These are phyloP conservation scores for Gonium pectorale DNA, from an alignment of 139 green algal species.

Conservation along the genomic window DNA sequence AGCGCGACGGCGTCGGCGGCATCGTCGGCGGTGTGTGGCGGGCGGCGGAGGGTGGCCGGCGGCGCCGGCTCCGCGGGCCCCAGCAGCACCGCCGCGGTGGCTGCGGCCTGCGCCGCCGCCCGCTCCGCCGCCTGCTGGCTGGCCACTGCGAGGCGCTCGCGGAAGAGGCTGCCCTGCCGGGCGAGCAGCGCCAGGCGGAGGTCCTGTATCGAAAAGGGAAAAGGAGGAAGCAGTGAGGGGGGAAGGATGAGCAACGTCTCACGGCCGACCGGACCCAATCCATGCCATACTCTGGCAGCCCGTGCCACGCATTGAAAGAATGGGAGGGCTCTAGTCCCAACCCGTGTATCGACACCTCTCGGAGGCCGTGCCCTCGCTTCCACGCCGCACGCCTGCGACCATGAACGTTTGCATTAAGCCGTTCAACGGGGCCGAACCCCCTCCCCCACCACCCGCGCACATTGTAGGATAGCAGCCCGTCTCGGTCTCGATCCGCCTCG, in stretches of 20 bases:
- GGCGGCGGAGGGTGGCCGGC: not conserved
- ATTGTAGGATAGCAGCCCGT: constrained; percentile 39
- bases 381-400: too few species aligned
- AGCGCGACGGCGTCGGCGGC: not conserved
- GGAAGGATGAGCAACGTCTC: too few species aligned
- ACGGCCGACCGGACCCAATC: too few species aligned
- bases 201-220: too few species aligned
- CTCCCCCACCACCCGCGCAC: not conserved
- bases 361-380: too few species aligned
- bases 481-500: constrained; percentile 31
- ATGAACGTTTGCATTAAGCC: not conserved
- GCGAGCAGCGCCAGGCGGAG: not conserved
- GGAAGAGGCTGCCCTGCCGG: constrained; percentile 34
- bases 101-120: not conserved
- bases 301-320: too few species aligned
- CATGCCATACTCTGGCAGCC: too few species aligned
- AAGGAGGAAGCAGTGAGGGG: too few species aligned
- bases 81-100: constrained; percentile 17
- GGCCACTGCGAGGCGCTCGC: not conserved
- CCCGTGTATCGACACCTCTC: too few species aligned
- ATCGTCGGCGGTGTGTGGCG: not conserved
- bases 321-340: too few species aligned
- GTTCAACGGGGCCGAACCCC: too few species aligned
- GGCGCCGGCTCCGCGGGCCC: not conserved
- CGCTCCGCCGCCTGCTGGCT: not conserved